These are phyloP conservation scores for Yamadazyma taylorii DNA, from an alignment of 1,139 yeast species.

Conservation along the genomic window DNA sequence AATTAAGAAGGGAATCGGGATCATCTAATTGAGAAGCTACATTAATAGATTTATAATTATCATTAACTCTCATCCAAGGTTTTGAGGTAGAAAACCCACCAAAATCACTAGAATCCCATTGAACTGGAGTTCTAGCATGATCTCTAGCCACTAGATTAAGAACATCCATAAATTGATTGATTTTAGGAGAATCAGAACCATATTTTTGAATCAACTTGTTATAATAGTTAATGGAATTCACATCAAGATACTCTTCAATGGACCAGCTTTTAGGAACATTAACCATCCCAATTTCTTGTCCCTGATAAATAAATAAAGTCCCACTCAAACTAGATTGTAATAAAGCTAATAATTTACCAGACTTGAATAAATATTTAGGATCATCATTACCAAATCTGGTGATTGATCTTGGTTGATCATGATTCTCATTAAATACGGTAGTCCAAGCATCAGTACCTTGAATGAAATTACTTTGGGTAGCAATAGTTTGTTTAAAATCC, in stretches of 20 bases:
- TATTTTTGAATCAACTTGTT: conserved; percentile 31
- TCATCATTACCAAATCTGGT: conserved; percentile 51
- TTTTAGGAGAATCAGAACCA: conserved; percentile 30
- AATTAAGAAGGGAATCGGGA: conserved; percentile 45
- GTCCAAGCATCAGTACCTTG: conserved; percentile 58
- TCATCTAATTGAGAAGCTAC: conserved; percentile 49
- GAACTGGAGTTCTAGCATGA: conserved; percentile 60
- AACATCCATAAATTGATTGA: conserved; percentile 32
- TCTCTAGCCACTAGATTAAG: conserved; percentile 48
- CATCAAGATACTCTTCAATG: conserved; percentile 52
- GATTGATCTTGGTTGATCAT: conserved; percentile 57
- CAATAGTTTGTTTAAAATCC: conserved; percentile 47
- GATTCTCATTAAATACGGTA: conserved; percentile 56
- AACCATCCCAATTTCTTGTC: conserved; percentile 62
- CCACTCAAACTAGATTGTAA: conserved; percentile 52
- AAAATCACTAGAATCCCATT: conserved; percentile 49
- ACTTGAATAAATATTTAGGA: conserved; percentile 25
- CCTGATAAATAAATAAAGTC: conserved; percentile 60
- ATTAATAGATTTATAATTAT: conserved; percentile 49
- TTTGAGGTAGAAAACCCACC: conserved; percentile 52
- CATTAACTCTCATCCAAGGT: conserved; percentile 60
- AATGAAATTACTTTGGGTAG: conserved; percentile 30
- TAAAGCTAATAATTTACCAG: conserved; percentile 51
- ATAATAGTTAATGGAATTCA: conserved; percentile 47
- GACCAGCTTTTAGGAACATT: conserved; percentile 47